Evolutionary conservation across 352 stramenopile genomes (phyloP), one percentile per base, ranked within the genome.

Genomic region (Globisporangium irregulare): DNA sequence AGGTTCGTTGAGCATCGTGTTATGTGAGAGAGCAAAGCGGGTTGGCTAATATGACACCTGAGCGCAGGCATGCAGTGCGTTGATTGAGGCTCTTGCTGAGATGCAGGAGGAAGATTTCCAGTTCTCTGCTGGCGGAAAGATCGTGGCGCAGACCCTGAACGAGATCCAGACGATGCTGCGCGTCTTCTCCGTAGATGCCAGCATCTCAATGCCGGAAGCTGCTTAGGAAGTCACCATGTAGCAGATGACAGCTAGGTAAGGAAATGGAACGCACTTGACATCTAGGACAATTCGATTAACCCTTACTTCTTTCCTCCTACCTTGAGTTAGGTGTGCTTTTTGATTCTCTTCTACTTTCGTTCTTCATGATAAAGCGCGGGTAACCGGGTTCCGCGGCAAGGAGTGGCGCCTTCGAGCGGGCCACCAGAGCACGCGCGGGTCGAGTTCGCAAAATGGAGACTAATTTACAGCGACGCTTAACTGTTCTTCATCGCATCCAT

Each of bases 401-500:
- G 20, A 8, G 27, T 25, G 32, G n/a, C 5, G 12, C 56, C 56
- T 62, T 62, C 56, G 34, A 62, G 32, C 56, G 56, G 56, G 25
- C 56, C 32, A 50, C 43, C 56, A 5, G 6, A 25, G 22, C 58
- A 22, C 58, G 25, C 59, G 12, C 24, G 38, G 34, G 24, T 34
- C 38, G 46, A 34, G 59, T 22, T 64, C 59, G 66, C 70, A 68
- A 62, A 67, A 60, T 69, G 41, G 64, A 58, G 73, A 66, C 68
- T 87, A 91, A 77, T 89, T 82, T 92, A 86, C 74, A 82, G 69
- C 61, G 64, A 46, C 62, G 62, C 70, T 76, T 74, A 93, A 73
- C 82, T 83, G 81, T 93, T 93, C 81, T 95, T 95, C 87, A 95
- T 95, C 43, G 86, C 85, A 65, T 95, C 87, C 80, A 91, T 87